A percentile compares a stretch with the other conserved stretches of the same genome.
These are phyloP conservation scores for Miamiensis avidus DNA, from an alignment of 169 alveolate species.

Conservation along the genomic window DNA sequence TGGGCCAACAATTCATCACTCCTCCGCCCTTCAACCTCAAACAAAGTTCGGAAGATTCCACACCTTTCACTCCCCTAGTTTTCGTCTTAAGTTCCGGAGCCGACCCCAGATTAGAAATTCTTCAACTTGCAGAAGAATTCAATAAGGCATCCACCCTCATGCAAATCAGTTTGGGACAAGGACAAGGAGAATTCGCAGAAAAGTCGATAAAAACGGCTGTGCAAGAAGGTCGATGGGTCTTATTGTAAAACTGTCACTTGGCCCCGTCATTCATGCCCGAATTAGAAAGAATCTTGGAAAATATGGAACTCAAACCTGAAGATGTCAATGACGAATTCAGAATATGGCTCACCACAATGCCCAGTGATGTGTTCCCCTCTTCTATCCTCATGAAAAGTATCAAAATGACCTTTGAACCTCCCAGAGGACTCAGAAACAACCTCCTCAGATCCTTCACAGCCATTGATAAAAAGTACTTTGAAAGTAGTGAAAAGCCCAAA, in stretches of 20 bases:
- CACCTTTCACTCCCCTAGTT: slow-evolving; percentile 67
- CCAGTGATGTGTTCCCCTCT: slow-evolving; percentile 82
- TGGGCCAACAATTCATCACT: slow-evolving; percentile 70
- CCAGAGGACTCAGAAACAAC: slow-evolving; percentile 93
- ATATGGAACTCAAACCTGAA: slow-evolving; percentile 66
- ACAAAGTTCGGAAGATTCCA: slow-evolving; percentile 64
- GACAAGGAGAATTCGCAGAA: slow-evolving; percentile 76
- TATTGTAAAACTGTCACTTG: slow-evolving; percentile 79
- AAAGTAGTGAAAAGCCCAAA: slow-evolving; percentile 61
- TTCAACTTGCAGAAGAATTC: slow-evolving; percentile 74
- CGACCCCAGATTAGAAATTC: slow-evolving; percentile 70
- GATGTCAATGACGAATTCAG: slow-evolving; percentile 80
- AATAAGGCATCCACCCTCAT: slow-evolving; percentile 69
- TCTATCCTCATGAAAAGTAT: slow-evolving; percentile 88
- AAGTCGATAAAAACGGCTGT: slow-evolving; percentile 76
- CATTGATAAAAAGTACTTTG: slow-evolving; percentile 68
- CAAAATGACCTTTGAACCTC: slow-evolving; percentile 93
- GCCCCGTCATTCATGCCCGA: slow-evolving; percentile 83
- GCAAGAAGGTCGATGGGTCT: slow-evolving; percentile 80
- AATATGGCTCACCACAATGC: slow-evolving; percentile 92
- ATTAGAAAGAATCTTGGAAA: slow-evolving; percentile 75
- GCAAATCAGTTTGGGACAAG: slow-evolving; percentile 77
- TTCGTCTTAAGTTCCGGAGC: slow-evolving; percentile 83
- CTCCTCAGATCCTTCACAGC: slow-evolving; percentile 76
- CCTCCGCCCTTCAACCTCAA: slow-evolving; percentile 68